These are phyloP conservation scores for Claviceps humidiphila DNA, from an alignment of 2,329 filamentous ascomycete genomes.

Conservation along the genomic window DNA sequence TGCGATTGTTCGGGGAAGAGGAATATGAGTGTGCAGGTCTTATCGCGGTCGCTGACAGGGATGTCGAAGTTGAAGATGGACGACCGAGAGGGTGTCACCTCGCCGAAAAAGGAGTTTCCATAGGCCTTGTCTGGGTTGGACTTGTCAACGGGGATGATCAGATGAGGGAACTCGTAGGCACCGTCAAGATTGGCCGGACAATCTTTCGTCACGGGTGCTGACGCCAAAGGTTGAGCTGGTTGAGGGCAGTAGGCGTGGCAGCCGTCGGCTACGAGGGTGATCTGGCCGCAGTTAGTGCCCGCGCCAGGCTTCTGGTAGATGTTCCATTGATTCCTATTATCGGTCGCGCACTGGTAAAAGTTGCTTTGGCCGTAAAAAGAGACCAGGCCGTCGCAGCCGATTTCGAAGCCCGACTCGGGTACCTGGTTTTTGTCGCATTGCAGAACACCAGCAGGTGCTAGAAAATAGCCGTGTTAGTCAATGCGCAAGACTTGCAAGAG, in stretches of 20 bases:
- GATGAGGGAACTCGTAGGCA: conserved; percentile 43
- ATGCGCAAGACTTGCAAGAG: background rate
- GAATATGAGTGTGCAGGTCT: conserved; percentile 52
- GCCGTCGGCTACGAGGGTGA: conserved; percentile 30
- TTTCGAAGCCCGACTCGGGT: conserved; percentile 40
- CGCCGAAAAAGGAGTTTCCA: conserved; percentile 43
- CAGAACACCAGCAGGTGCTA: conserved; percentile 42
- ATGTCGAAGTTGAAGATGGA: conserved; percentile 61
- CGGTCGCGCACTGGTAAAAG: conserved; percentile 49
- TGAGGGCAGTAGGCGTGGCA: conserved; percentile 15
- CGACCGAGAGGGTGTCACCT: conserved; percentile 37
- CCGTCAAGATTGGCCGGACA: conserved; percentile 33
- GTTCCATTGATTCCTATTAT: conserved; percentile 38
- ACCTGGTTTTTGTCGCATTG: conserved; percentile 45
- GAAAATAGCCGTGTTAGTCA: background rate
- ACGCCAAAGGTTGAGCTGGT: conserved; percentile 6
- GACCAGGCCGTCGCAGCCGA: conserved; percentile 38
- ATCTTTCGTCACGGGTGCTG: conserved; percentile 4
- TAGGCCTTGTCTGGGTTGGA: conserved; percentile 34
- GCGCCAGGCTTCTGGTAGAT: conserved; percentile 32
- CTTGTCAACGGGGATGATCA: conserved; percentile 48
- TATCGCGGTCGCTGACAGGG: conserved; percentile 35
- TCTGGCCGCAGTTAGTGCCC: conserved; percentile 31
- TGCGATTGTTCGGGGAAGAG: conserved; percentile 43
- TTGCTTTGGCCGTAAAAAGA: conserved; percentile 34